Evolutionary conservation across 768 basidiomycete genomes (phyloP), one percentile per base, ranked within the genome.

Genomic region (Pholiota molesta): DNA sequence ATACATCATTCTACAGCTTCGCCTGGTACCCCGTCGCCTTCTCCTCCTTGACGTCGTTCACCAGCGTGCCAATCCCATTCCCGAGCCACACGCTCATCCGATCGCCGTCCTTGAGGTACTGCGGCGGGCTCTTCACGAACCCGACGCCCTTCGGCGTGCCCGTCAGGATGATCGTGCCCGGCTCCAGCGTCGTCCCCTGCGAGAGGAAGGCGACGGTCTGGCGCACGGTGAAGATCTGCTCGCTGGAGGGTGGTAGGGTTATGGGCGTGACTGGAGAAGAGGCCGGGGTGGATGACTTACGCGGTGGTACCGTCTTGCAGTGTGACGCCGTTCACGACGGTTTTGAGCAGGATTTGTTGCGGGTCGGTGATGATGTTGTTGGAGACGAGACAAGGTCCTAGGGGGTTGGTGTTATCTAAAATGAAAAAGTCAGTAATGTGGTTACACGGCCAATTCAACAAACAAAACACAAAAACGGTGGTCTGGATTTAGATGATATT

Each of bases 61-160:
- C 80, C 26, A 95, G 79, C 0, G 92, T 91, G 10, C 93, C 93
- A 53, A 95, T 87, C 6, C 92, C 92, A 61, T 79, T 75, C 8
- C 87, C 87, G 1, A 94, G 73, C 83, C 84, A 91, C 10, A 88
- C 83, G 11, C 78, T 79, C 72, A 92, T 83, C 40, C 81, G 80
- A 65, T 96, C 93, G 2, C 91, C 92, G 65, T 90, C 74, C 74
- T 89, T 88, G 26, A 95, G 79, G 65, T 84, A 90, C 26, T 89
- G 51, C 1, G 87, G 81, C 0, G 92, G 92, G 52, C 86, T 86
- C 73, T 83, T 86, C 40, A 86, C 87, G 66, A 89, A 94, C 2
- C 94, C 94, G 14, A 94, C 91, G 23, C 92, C 93, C 60, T 89
- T 87, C 1, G 91, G 92, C 37, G 90, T 91, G 5, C 90, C 89